Evolutionary conservation across 768 basidiomycete genomes (phyloP).

Genomic region (Mycena haematopus): DNA sequence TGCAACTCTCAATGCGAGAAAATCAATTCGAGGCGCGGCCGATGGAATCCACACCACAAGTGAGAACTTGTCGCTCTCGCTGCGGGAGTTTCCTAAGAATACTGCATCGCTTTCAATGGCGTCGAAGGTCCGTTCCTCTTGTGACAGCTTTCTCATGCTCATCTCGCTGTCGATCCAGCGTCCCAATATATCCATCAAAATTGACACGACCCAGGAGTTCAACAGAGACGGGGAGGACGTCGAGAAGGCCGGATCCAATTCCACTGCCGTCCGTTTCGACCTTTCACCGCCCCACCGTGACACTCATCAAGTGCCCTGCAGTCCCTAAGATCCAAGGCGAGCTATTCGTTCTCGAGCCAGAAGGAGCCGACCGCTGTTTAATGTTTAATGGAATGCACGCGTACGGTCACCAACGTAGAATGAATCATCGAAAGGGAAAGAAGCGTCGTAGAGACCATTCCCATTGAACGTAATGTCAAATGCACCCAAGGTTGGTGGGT

Average conservation of each 20-base stretch:
- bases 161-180: conserved; percentile 34
- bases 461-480: not conserved
- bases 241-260: conserved; percentile 30
- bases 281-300: conserved; percentile 22
- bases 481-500: conserved; percentile 24
- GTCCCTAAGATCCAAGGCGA: conserved; percentile 29
- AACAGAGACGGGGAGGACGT: conserved; percentile 46
- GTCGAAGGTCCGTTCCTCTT: conserved; percentile 38
- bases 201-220: conserved; percentile 60
- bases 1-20: conserved; percentile 62
- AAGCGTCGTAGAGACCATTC: not conserved
- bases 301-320: conserved; percentile 28
- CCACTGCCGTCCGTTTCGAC: conserved; percentile 31
- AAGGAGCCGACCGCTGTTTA: conserved; percentile 17
- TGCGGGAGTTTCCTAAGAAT: conserved; percentile 46
- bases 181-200: conserved; percentile 60
- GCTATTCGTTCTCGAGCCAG: conserved; percentile 14
- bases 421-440: not conserved
- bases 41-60: conserved; percentile 49
- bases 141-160: not conserved
- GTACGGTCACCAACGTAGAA: not conserved
- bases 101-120: conserved; percentile 31
- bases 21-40: conserved; percentile 49
- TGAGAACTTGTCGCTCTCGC: conserved; percentile 47
- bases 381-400: conserved; percentile 7